These are phyloP conservation scores for Lonicera japonica DNA, from an alignment of 129 eudicot genomes.

Conservation along the genomic window DNA sequence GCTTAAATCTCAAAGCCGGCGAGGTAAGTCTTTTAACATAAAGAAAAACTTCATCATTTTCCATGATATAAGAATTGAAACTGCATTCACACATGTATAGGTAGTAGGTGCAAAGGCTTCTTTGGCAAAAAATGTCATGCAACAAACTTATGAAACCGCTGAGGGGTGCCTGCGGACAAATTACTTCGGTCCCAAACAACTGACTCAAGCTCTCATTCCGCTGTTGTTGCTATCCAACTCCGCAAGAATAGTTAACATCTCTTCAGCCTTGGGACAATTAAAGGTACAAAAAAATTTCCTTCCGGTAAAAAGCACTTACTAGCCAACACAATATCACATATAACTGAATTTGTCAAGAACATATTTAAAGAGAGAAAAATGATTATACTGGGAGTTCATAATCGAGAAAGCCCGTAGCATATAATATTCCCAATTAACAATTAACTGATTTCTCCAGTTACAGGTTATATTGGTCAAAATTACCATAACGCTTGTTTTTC, in stretches of 20 bases:
- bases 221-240: conserved; percentile 31
- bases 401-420: too few species aligned
- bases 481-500: too few species aligned
- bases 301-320: too few species aligned
- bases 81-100: neutral
- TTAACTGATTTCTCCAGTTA: too few species aligned
- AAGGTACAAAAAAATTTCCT: conserved; percentile 8
- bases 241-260: conserved; percentile 33
- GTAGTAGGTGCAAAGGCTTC: conserved; percentile 11
- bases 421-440: too few species aligned
- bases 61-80: too few species aligned
- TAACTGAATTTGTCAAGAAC: too few species aligned
- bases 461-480: too few species aligned
- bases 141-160: conserved; percentile 19
- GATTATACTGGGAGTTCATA: too few species aligned
- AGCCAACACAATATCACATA: too few species aligned
- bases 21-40: neutral
- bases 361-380: neutral
- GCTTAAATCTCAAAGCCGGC: neutral
- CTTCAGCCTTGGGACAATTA: conserved; percentile 21
- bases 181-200: conserved; percentile 27
- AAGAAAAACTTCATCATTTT: neutral
- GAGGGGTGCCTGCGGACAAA: conserved; percentile 29
- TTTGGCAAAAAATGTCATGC: neutral
- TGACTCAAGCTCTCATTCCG: conserved; percentile 33